Conservation (phyloP, 2,329 filamentous ascomycete genomes). For the Neofusicoccum umdonicola region DNA sequence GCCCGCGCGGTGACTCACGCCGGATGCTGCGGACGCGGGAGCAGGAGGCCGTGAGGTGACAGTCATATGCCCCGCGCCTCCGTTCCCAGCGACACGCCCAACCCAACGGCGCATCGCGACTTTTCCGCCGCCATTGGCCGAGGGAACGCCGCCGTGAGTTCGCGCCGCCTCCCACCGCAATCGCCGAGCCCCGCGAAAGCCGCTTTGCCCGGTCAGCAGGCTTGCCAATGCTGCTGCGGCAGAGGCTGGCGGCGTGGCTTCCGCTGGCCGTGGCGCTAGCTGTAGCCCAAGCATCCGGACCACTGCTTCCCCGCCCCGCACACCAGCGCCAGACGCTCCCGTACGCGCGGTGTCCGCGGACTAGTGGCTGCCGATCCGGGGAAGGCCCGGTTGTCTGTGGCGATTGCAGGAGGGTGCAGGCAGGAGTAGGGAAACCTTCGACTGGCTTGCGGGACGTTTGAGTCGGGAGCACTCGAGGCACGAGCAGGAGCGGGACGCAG, state of each 20-base stretch:
- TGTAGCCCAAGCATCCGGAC: not conserved
- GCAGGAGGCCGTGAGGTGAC: not conserved
- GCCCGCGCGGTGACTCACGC: not conserved
- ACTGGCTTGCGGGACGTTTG: no score
- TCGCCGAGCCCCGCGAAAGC: no score
- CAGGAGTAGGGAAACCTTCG: not conserved
- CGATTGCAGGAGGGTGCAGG: not conserved
- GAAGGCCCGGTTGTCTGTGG: not conserved
- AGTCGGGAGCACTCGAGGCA: not conserved
- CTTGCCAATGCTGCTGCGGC: not conserved
- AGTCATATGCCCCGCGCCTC: not conserved
- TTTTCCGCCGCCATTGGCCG: no score
- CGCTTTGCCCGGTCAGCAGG: not conserved
- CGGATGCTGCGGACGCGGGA: not conserved
- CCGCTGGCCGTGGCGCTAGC: not conserved
- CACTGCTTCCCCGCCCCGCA: not conserved
- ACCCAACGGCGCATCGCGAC: not conserved
- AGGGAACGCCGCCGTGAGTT: no score
- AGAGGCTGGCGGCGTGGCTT: slow-evolving; percentile 1
- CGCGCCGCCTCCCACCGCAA: no score
- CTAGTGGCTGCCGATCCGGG: not conserved
- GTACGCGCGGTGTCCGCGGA: not conserved
- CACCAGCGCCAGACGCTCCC: not conserved
- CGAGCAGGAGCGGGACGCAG: no score
- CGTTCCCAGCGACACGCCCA: not conserved